Base-by-base conservation (phyloP, 805 yeast genomes). In the Hagleromyces aurorensis region DNA sequence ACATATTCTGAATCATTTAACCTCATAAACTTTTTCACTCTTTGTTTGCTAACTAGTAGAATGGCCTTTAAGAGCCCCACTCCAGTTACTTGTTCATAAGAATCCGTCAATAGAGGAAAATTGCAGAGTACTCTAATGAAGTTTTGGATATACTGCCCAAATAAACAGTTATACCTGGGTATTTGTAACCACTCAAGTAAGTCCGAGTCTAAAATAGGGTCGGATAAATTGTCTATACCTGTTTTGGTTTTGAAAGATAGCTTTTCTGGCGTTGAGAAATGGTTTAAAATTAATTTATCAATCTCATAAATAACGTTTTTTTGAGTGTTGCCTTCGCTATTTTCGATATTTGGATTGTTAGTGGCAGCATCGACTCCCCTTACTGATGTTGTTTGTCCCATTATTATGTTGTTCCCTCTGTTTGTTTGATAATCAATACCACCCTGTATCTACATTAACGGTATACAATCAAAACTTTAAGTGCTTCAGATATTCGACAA, bases 91-190 rank as follows among this genome's bases (percentile, higher is more conserved):
- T 55, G 41, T 7, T 47, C 49, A 4, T 43, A 47, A 17, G 48
- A 39, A 11, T 59, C 61, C 13, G 55, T 50, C 6, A 72, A 34
- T 30, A 72, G 61, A 0, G 83, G 83, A 41, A 67, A 70, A 16
- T 57, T 56, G 1, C 73, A 64, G 16, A 78, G 31, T 4, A 62
- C 61, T 17, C 54, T 50, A 10, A 72, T 48, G 4, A 69, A 50
- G 5, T 58, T 51, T 43, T 63, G 64, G 0, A 76, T 30, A 2
- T 65, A 19, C 5, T 55, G 49, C 1, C 59, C 45, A 1, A 62
- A 50, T 3, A 51, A 46, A 0, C 42, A 36, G 8, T 52, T 40
- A 4, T 56, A 48, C 1, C 40, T 48, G 1, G 70, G 69, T 3
- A 70, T 33, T 10, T 50, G 48, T 11, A 71, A 43, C 48, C 64